Percentiles rank a stretch among this genome's conserved stretches.
Conservation (phyloP, 1,139 yeast genomes). For the Magnusiomyces tetraspermus region DNA sequence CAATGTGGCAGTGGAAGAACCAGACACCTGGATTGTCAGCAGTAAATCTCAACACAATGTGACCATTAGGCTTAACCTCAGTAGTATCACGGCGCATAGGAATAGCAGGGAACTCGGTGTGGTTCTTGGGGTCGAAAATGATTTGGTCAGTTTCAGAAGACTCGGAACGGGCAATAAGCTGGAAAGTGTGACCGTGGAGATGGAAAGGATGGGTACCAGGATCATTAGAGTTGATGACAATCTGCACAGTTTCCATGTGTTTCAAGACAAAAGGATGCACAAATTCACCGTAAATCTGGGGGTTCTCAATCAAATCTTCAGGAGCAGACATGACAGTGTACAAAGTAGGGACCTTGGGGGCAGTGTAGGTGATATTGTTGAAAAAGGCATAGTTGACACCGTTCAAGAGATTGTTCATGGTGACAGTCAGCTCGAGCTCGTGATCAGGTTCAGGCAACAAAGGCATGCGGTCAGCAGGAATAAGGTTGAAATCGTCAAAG, state of each 20-base stretch:
- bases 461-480: conserved; percentile 46
- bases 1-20: conserved; percentile 92
- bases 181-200: conserved; percentile 74
- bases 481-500: conserved; percentile 51
- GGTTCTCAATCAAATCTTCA: conserved; percentile 42
- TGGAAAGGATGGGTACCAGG: conserved; percentile 86
- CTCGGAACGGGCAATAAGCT: conserved; percentile 49
- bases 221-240: conserved; percentile 60
- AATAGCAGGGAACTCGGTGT: conserved; percentile 46
- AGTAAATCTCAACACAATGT: conserved; percentile 53
- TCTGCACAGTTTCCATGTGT: conserved; percentile 53
- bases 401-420: conserved; percentile 67
- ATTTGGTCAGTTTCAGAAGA: conserved; percentile 43
- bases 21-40: conserved; percentile 88
- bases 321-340: conserved; percentile 61
- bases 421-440: conserved; percentile 53
- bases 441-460: conserved; percentile 58
- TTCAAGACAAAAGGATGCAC: conserved; percentile 65
- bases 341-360: conserved; percentile 77
- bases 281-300: conserved; percentile 64
- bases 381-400: conserved; percentile 89
- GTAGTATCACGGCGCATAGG: conserved; percentile 66
- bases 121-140: conserved; percentile 42
- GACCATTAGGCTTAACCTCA: conserved; percentile 57
- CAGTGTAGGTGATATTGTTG: conserved; percentile 67